Conservation (phyloP, 805 yeast genomes). For the Dipodascopsis uninucleata region DNA sequence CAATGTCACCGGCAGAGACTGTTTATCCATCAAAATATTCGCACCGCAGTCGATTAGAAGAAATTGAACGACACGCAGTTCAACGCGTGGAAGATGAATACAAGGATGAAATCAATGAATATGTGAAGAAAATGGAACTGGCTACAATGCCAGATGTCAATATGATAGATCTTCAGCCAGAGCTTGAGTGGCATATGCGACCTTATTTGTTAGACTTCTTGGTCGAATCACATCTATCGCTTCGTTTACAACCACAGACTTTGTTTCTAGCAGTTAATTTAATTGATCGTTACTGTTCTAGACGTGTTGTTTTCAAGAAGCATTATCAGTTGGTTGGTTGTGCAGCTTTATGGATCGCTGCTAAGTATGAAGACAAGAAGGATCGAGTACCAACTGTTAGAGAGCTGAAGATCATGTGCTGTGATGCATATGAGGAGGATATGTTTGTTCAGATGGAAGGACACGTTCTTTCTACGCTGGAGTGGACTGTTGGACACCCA, state of each 20-base stretch:
- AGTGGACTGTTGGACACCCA: conserved; percentile 70
- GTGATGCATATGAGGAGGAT: conserved; percentile 56
- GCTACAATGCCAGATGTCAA: conserved; percentile 48
- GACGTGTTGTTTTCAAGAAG: conserved; percentile 74
- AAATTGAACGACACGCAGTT: conserved; percentile 25
- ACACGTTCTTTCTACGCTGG: conserved; percentile 66
- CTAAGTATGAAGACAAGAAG: conserved; percentile 76
- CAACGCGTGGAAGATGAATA: conserved; percentile 36
- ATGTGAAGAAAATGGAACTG: conserved; percentile 36
- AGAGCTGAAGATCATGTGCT: conserved; percentile 71
- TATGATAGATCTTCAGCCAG: conserved; percentile 84
- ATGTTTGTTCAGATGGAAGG: conserved; percentile 73
- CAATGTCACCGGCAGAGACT: conserved; percentile 24
- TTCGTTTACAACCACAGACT: conserved; percentile 61
- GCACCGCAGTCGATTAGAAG: conserved; percentile 20
- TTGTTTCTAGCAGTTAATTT: conserved; percentile 66
- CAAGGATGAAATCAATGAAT: conserved; percentile 37
- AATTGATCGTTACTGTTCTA: conserved; percentile 88
- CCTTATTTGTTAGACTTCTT: conserved; percentile 74
- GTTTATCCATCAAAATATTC: conserved; percentile 16
- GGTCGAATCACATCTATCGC: conserved; percentile 58
- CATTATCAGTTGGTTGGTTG: conserved; percentile 90
- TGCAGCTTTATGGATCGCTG: conserved; percentile 88
- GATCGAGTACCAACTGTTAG: conserved; percentile 68
- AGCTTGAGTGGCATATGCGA: conserved; percentile 69